These are phyloP conservation scores for Chlorella variabilis DNA, from an alignment of 163 green algal genomes.

Conservation along the genomic window DNA sequence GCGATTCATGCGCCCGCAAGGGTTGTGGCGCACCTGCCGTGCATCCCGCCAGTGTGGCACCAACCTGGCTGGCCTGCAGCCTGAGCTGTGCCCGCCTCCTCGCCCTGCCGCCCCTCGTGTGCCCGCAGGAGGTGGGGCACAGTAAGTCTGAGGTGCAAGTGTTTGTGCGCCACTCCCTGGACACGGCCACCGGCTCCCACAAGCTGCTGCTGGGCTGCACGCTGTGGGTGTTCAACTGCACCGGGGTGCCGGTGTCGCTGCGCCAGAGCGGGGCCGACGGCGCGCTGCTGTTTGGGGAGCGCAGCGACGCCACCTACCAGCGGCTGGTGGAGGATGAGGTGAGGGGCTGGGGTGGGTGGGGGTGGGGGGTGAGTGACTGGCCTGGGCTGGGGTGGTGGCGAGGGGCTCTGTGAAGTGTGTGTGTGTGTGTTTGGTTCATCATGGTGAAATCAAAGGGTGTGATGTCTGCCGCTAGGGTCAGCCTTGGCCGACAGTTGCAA, in stretches of 20 bases:
- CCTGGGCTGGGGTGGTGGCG: neutral
- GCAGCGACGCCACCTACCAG: neutral
- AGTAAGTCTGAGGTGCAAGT: slow-evolving; percentile 17
- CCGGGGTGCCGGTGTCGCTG: slow-evolving; percentile 73
- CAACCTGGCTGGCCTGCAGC: too few relatives aligned
- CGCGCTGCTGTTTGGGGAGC: neutral
- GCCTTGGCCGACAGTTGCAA: too few relatives aligned
- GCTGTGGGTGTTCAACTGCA: slow-evolving; percentile 89
- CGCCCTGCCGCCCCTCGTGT: too few relatives aligned
- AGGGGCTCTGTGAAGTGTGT: too few relatives aligned
- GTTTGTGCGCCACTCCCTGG: slow-evolving; percentile 32
- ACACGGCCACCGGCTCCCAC: slow-evolving; percentile 29
- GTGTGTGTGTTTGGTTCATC: too few relatives aligned
- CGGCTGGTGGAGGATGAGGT: neutral
- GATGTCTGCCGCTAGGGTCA: too few relatives aligned
- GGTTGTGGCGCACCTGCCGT: neutral
- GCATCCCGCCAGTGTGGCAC: too few relatives aligned
- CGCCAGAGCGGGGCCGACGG: slow-evolving; percentile 25
- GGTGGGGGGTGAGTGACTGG: neutral
- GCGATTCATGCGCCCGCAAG: too few relatives aligned
- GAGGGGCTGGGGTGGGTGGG: neutral
- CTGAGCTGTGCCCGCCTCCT: too few relatives aligned
- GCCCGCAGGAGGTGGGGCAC: slow-evolving; percentile 17
- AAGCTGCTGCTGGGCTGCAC: slow-evolving; percentile 66
- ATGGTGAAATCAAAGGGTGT: too few relatives aligned